Percentiles rank a stretch among this genome's conserved stretches.
Evolutionary conservation across 306 rosid genomes (phyloP).

Genomic region (Astragalus glycyphyllos): DNA sequence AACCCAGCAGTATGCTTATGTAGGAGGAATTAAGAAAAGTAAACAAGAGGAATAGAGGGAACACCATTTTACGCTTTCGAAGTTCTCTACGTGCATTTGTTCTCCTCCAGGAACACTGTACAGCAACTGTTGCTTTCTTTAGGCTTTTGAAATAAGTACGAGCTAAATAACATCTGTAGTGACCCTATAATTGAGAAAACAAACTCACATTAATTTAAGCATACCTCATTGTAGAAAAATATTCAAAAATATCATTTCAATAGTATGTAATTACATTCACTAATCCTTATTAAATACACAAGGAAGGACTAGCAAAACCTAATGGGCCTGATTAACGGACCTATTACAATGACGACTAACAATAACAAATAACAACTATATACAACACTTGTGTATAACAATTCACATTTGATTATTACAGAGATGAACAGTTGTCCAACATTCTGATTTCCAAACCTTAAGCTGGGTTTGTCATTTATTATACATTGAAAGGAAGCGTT

Average conservation of each 20-base stretch:
- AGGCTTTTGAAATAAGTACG: constrained; percentile 44
- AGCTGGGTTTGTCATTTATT: not conserved
- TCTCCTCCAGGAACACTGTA: constrained; percentile 77
- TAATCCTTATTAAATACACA: no score
- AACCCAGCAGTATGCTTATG: constrained; percentile 7
- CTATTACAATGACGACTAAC: no score
- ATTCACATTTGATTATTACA: constrained; percentile 3
- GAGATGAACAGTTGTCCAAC: constrained; percentile 14
- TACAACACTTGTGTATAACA: not conserved
- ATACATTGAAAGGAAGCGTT: constrained; percentile 18
- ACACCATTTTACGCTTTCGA: constrained; percentile 74
- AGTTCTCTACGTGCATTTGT: constrained; percentile 71
- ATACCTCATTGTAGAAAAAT: not conserved
- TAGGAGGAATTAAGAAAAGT: constrained; percentile 20
- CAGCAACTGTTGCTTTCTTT: constrained; percentile 61
- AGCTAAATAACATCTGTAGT: constrained; percentile 53
- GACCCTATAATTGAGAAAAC: constrained; percentile 60
- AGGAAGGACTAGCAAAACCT: no score
- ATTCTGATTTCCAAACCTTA: constrained; percentile 27
- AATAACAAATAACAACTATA: no score
- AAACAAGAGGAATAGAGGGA: constrained; percentile 24
- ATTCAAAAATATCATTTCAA: no score
- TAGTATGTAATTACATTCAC: no score
- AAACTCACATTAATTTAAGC: constrained; percentile 33
- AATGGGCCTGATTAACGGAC: no score